Base-by-base conservation (phyloP, 345 rosid genomes). In the Salix caprea region DNA sequence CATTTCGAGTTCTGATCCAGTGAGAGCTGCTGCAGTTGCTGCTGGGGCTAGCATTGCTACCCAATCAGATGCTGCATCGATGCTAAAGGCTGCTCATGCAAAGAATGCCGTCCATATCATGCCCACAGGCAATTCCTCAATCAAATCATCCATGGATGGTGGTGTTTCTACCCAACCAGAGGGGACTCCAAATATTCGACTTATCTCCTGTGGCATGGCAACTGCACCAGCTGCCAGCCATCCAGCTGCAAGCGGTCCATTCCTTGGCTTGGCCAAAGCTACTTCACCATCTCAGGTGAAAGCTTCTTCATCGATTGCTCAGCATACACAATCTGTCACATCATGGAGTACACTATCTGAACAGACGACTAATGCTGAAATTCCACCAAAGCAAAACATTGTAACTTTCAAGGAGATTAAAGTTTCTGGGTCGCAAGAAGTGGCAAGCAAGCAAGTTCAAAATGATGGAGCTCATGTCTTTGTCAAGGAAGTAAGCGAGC, bases 1-100 rank as follows among this genome's bases (percentile, higher is more conserved):
- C 67, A 80, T 74, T 75, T 77, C 79, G 66, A 79, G 82, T 72
- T 77, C 85, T 10, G 92, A 87, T 76, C 86, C 87, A 39, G 86
- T 88, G 79, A 88, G 88, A 80, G 98, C 98, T 74, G 86, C 91
- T 78, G 92, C 97, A 65, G 91, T 83, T 61, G 92, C 93, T 79
- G 91, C 94, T 18, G 98, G 97, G 37, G 94, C 93, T 30, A 92
- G 93, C 50, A 88, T 89, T 79, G 90, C 85, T 73, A 80, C 88
- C 62, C 82, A 85, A 65, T 82, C 86, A 71, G 84, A 86, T 74
- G 91, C 91, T 66, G 89, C 85, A 64, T 85, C 89, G 26, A 80
- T 85, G 76, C 86, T 86, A 64, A 88, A 86, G 86, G 88, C 85
- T 76, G 86, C 90, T 69, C 93, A 87, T 73, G 85, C 85, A 16